Base-by-base conservation (phyloP, 2,329 filamentous ascomycete genomes). In the Alternaria viburni region DNA sequence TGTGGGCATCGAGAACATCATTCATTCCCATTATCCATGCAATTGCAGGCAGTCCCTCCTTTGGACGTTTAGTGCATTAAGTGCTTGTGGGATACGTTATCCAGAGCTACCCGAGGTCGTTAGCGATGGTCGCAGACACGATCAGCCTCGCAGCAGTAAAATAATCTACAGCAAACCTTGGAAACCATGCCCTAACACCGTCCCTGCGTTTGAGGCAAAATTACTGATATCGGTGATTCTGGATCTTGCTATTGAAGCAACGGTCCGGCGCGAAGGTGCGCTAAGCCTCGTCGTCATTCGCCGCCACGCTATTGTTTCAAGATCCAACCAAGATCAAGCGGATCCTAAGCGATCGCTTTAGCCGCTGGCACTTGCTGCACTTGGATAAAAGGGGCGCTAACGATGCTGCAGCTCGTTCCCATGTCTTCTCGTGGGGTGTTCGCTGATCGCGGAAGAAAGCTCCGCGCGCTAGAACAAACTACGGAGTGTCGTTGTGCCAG, bases 261-360 rank as follows among this genome's bases (percentile, higher is more conserved):
- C 54, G 59, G 59, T 62, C 46, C 62, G 59, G 55, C 43, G 52
- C 51, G 55, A 47, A 56, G 9, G 23, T 49, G 19, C 51, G 51
- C 63, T 63, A 65, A 30, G 45, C 44, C 25, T 19, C 32, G 23
- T 21, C 5, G 51, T 41, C n/a, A 17, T 49, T 30, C n/a, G 26
- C 23, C 46, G 36, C 59, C 51, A 59, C 58, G 41, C 26, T 56
- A 30, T 50, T 41, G 63, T 65, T 65, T 54, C 41, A 57, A 28
- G 36, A 52, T 62, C 56, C 47, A 49, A 55, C 54, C 54, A 50
- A 57, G 46, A 47, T 47, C 52, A 17, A 59, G n/a, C 47, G 25
- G 41, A 26, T 55, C 43, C 44, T 49, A 45, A 55, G 51, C 55
- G 51, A 65, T 56, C 54, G 21, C 15, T 59, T 59, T 62, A 65